These are phyloP conservation scores for Puccinia horiana DNA, from an alignment of 1,284 basidiomycete species.

Conservation along the genomic window DNA sequence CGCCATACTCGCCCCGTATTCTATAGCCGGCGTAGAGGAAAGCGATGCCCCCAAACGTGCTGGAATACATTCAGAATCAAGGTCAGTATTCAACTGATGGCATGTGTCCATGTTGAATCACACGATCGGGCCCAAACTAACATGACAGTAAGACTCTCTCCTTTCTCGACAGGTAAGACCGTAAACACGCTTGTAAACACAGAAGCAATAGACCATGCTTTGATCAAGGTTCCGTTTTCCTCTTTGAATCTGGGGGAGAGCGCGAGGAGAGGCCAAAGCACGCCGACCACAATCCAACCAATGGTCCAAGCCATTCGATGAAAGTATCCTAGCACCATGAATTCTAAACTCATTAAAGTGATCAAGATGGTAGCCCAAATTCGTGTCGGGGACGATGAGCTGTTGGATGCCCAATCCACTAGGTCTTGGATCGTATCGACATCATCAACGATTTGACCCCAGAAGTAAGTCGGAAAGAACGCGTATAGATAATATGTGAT, in stretches of 20 bases:
- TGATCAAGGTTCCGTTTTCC: slow-evolving; percentile 57
- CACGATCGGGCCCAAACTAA: slow-evolving; percentile 58
- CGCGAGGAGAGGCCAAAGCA: slow-evolving; percentile 68
- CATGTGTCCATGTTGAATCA: background rate
- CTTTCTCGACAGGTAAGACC: slow-evolving; percentile 71
- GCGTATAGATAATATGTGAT: slow-evolving; percentile 77
- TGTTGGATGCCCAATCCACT: background rate
- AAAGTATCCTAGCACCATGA: slow-evolving; percentile 69
- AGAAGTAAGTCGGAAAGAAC: slow-evolving; percentile 75
- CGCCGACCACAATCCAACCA: slow-evolving; percentile 68
- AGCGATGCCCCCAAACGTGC: slow-evolving; percentile 16
- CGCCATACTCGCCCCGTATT: background rate
- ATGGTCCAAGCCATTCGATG: slow-evolving; percentile 72
- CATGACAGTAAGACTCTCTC: slow-evolving; percentile 69
- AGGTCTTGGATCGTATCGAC: slow-evolving; percentile 39
- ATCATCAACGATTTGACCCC: slow-evolving; percentile 52
- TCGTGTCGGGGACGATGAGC: background rate
- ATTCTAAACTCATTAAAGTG: slow-evolving; percentile 62
- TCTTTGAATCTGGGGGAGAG: slow-evolving; percentile 61
- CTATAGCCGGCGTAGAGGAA: slow-evolving; percentile 25
- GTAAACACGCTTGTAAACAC: slow-evolving; percentile 69
- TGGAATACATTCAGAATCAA: slow-evolving; percentile 5
- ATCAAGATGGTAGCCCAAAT: slow-evolving; percentile 29
- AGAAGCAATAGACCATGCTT: slow-evolving; percentile 66
- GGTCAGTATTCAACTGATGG: background rate